Percentiles rank a stretch among this genome's conserved stretches.
phyloP scores from a whole-genome alignment of 805 yeast species.

The Lipomyces sp. region DNA sequence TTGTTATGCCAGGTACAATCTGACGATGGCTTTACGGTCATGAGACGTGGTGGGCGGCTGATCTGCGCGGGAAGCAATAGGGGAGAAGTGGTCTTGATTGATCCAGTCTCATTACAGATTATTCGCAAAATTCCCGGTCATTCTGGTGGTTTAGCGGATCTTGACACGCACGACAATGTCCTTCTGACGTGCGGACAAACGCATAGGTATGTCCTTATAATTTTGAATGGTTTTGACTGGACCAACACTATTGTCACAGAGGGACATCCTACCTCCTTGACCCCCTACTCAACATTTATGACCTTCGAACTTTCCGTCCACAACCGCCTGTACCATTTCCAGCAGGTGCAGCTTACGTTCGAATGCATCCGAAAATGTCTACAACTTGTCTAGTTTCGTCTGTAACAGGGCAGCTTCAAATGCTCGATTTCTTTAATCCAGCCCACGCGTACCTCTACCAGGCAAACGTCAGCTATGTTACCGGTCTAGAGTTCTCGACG shows the following conservation, averaged over 20 bases:
- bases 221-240: not conserved
- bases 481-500: conserved; percentile 60
- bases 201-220: conserved; percentile 45
- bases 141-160: conserved; percentile 48
- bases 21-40: conserved; percentile 40
- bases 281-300: conserved; percentile 82
- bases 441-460: conserved; percentile 67
- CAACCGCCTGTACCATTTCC: conserved; percentile 84
- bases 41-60: conserved; percentile 43
- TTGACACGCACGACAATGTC: conserved; percentile 47
- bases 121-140: conserved; percentile 45
- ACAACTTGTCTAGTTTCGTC: conserved; percentile 77
- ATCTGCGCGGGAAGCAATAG: conserved; percentile 45
- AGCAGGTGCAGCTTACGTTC: conserved; percentile 83
- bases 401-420: conserved; percentile 78
- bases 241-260: conserved; percentile 7
- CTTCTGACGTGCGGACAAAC: conserved; percentile 78
- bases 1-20: conserved; percentile 13
- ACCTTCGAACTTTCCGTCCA: conserved; percentile 70
- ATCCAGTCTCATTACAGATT: conserved; percentile 45
- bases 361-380: conserved; percentile 85
- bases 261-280: conserved; percentile 57
- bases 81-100: conserved; percentile 47
- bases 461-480: conserved; percentile 56
- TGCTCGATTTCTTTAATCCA: conserved; percentile 84